These are phyloP conservation scores for Pseudocercospora cruenta DNA, from an alignment of 2,329 filamentous ascomycete species.

Conservation along the genomic window DNA sequence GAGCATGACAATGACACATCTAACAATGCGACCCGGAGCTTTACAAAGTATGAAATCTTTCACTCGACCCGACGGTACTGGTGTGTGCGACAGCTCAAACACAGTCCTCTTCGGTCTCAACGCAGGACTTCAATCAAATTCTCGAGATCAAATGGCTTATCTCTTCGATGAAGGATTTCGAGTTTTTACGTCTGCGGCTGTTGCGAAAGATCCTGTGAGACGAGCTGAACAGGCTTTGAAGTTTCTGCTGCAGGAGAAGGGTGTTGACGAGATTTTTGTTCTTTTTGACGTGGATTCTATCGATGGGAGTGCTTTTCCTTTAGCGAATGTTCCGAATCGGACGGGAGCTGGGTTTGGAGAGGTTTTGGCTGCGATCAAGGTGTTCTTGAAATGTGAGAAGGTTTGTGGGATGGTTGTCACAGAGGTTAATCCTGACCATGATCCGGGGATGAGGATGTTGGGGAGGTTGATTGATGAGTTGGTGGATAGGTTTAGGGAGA, in stretches of 20 bases:
- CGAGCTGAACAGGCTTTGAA: background rate
- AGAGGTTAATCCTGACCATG: conserved; percentile 11
- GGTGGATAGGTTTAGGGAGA: background rate
- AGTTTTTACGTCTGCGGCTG: background rate
- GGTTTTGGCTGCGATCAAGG: background rate
- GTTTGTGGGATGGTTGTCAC: conserved; percentile 1
- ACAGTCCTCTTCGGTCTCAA: conserved; percentile 4
- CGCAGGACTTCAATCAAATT: background rate
- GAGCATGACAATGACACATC: conserved; percentile 11
- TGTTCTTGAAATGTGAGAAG: conserved; percentile 2
- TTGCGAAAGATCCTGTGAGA: background rate
- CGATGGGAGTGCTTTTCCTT: conserved; percentile 6
- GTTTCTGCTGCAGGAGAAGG: background rate
- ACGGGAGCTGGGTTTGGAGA: conserved; percentile 1
- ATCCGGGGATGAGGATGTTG: conserved; percentile 6
- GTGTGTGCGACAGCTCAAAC: background rate
- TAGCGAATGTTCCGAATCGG: conserved; percentile 10
- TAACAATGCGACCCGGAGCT: conserved; percentile 7
- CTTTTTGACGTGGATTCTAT: conserved; percentile 11
- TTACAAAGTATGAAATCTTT: conserved; percentile 2
- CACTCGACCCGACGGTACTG: conserved; percentile 1
- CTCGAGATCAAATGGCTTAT: conserved; percentile 2
- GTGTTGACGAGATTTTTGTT: conserved; percentile 1
- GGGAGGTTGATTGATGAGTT: conserved; percentile 1
- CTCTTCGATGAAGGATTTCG: conserved; percentile 10